Conservation (phyloP, 2,329 filamentous ascomycete genomes). For the Dothistroma pini region DNA sequence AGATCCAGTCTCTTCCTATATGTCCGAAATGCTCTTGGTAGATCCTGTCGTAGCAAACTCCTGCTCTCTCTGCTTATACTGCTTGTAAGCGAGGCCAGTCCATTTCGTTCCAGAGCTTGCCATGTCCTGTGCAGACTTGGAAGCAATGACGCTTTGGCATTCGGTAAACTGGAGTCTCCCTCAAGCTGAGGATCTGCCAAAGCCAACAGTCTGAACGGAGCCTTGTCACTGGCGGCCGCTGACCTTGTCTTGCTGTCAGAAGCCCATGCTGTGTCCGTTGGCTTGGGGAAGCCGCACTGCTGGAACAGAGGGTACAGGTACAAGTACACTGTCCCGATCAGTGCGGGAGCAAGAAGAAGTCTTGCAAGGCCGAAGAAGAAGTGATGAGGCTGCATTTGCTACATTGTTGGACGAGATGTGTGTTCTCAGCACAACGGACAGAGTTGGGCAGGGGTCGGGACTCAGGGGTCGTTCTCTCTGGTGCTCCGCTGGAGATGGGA, state of each 20-base stretch:
- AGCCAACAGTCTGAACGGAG: constrained; percentile 81
- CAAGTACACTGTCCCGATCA: constrained; percentile 70
- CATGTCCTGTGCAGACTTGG: constrained; percentile 36
- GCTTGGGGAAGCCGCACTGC: constrained; percentile 70
- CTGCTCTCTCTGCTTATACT: constrained; percentile 18
- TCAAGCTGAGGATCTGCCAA: constrained; percentile 92
- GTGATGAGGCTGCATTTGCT: constrained; percentile 48
- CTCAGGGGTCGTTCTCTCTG: background rate
- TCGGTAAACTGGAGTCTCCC: constrained; percentile 78
- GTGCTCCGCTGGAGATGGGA: background rate
- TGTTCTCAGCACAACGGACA: background rate
- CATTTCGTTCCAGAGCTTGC: constrained; percentile 12
- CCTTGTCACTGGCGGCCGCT: constrained; percentile 35
- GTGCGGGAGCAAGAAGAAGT: constrained; percentile 60
- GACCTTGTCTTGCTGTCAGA: constrained; percentile 19
- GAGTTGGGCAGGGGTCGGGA: background rate
- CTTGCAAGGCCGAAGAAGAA: constrained; percentile 46
- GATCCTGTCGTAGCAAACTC: constrained; percentile 50
- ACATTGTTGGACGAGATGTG: constrained; percentile 24
- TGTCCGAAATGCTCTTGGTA: constrained; percentile 63
- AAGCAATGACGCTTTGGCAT: constrained; percentile 43
- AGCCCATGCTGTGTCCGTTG: constrained; percentile 17
- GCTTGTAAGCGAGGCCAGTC: constrained; percentile 5
- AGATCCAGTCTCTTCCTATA: constrained; percentile 79
- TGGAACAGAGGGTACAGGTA: constrained; percentile 83